Percentiles rank a stretch among this genome's conserved stretches.
These are phyloP conservation scores for Gossypium sturtianum DNA, from an alignment of 345 rosid genomes.

Conservation along the genomic window DNA sequence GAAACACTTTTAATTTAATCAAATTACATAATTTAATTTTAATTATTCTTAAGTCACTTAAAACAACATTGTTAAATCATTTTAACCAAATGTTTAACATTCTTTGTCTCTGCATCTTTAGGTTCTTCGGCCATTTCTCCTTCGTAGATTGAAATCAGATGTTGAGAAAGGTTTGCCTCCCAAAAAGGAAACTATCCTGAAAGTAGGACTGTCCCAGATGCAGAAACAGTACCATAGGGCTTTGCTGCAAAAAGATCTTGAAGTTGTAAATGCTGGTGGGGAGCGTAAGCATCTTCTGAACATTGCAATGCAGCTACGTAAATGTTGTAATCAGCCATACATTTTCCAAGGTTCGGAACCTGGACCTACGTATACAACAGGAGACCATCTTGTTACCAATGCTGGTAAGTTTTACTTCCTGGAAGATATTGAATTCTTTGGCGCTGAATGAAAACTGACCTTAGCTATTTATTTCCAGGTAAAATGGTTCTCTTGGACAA, in stretches of 20 bases:
- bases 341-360: conserved; percentile 99
- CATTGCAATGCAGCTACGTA: conserved; percentile 98
- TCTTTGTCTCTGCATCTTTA: no score
- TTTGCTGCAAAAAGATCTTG: conserved; percentile 93
- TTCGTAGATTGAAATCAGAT: conserved; percentile 89
- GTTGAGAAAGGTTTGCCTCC: conserved; percentile 99
- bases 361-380: conserved; percentile 99
- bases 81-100: no score
- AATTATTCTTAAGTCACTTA: no score
- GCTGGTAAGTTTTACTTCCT: conserved; percentile 51
- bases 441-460: background rate
- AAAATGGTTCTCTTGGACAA: conserved; percentile 98
- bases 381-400: conserved; percentile 85
- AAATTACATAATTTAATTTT: no score
- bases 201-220: conserved; percentile 99
- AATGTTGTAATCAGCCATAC: conserved; percentile 98
- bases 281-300: conserved; percentile 95
- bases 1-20: no score
- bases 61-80: no score
- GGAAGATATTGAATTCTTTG: background rate
- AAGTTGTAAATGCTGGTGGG: conserved; percentile 99
- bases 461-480: conserved; percentile 40
- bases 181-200: conserved; percentile 93
- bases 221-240: conserved; percentile 90
- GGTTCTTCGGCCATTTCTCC: conserved; percentile 87